phyloP scores from a whole-genome alignment of 2,329 filamentous ascomycete genomes.

The Xylariaceae sp. region DNA sequence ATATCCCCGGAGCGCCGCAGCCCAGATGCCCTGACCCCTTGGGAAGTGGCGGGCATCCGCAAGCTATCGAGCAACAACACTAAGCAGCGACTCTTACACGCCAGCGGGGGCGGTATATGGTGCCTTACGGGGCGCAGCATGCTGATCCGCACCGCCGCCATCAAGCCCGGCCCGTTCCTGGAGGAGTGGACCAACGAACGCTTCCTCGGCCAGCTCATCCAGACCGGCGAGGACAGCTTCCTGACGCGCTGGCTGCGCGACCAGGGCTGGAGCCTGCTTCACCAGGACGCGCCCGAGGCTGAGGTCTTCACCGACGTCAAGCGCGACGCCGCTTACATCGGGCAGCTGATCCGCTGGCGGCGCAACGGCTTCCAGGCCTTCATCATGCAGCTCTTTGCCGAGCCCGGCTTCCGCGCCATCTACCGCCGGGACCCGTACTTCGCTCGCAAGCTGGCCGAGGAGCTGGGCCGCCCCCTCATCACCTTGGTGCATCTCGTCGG shows the following conservation, averaged over 20 bases:
- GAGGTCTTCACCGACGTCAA: conserved; percentile 3
- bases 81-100: too few relatives aligned
- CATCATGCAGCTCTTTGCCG: not conserved
- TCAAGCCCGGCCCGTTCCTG: too few relatives aligned
- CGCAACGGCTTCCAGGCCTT: conserved; percentile 1
- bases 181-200: too few relatives aligned
- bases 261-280: conserved; percentile 3
- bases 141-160: too few relatives aligned
- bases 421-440: conserved; percentile 1
- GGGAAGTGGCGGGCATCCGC: too few relatives aligned
- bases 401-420: not conserved
- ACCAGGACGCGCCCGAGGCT: conserved; percentile 5
- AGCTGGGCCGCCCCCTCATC: conserved; percentile 1
- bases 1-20: too few relatives aligned
- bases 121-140: too few relatives aligned
- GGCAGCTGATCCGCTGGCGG: conserved; percentile 10
- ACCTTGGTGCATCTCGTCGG: conserved; percentile 3
- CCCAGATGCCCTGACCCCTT: too few relatives aligned
- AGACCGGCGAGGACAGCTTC: conserved; percentile 8
- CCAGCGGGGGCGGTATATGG: too few relatives aligned
- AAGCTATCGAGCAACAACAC: too few relatives aligned
- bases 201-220: too few relatives aligned
- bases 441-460: conserved; percentile 4
- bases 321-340: not conserved
- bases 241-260: conserved; percentile 7